phyloP scores from a whole-genome alignment of 345 rosid species.

The Eucalyptus regnans region DNA sequence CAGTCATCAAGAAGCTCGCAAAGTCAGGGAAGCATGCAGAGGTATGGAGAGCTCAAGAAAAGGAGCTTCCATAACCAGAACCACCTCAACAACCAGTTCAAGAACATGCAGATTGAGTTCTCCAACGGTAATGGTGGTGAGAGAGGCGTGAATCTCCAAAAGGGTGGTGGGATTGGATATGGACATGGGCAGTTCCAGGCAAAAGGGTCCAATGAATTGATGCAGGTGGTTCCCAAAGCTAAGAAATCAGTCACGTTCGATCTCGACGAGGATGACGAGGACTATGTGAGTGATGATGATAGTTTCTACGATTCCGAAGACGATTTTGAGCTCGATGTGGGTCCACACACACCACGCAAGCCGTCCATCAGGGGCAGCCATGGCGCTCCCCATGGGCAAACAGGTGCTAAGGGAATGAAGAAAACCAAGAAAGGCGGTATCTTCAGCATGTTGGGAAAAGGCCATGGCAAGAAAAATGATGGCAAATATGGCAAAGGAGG shows the following conservation, averaged over 20 bases:
- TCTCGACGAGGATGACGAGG: constrained; percentile 29
- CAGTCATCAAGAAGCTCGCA: constrained; percentile 63
- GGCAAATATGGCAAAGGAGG: constrained; percentile 10
- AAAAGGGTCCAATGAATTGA: constrained; percentile 24
- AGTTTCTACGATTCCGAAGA: constrained; percentile 32
- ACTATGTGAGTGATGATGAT: constrained; percentile 17
- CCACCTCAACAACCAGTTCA: constrained; percentile 32
- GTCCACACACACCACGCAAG: not conserved
- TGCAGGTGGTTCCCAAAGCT: constrained; percentile 17
- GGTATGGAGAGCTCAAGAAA: constrained; percentile 49
- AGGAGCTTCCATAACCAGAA: constrained; percentile 25
- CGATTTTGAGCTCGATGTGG: constrained; percentile 26
- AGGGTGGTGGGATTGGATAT: not conserved
- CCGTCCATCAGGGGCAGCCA: constrained; percentile 19
- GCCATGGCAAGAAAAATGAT: not conserved
- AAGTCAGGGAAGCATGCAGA: constrained; percentile 92
- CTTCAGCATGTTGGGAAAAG: constrained; percentile 31
- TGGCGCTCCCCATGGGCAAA: constrained; percentile 11
- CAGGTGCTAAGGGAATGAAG: constrained; percentile 17
- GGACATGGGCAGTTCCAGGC: constrained; percentile 31
- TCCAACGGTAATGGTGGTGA: constrained; percentile 1
- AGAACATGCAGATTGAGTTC: constrained; percentile 27
- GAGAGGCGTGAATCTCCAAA: constrained; percentile 19
- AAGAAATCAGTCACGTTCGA: constrained; percentile 65
- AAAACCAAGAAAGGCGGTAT: constrained; percentile 26